Base-by-base conservation (phyloP, 2,329 filamentous ascomycete genomes). In the Phyllosticta citribraziliensis region DNA sequence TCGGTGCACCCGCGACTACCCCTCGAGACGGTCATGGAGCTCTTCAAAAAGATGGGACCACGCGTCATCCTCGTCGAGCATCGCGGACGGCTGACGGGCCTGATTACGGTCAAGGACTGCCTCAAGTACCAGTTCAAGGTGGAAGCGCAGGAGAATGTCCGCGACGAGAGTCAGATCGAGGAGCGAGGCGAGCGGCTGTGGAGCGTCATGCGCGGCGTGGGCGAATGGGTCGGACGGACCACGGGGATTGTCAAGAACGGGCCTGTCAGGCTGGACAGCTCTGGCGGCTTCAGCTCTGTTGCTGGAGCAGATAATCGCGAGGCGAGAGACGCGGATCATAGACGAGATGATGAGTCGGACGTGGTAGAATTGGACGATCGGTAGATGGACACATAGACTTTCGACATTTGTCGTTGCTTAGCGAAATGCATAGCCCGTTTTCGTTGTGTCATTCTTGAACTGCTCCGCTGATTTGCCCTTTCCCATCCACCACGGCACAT, bases 1-100 rank as follows among this genome's bases (percentile, higher is more conserved):
- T 89, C 91, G 0, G 92, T 92, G 0, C 94, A 99, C 70, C 94
- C 94, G 0, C 86, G 91, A 1, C 84, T 97, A 0, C 89, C 93
- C 0, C 84, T 99, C 0, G 94, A 99, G 75, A 99, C 94, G 0
- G 93, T 96, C 33, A 97, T 99, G 91, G 94, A 99, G 70, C 81
- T 99, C 11, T 99, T 99, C 79, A 93, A 93, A 73, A 99, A 97
- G 77, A 95, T 99, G 72, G 94, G 94, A 0, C 94, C 93, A 0
- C 84, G 94, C 1, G 91, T 97, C 5, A 93, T 99, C 56, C 81
- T 99, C 3, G 88, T 97, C 50, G 94, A 99, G 73, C 88, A 96
- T 70, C 88, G 89, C 62, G 94, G 94, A 14, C 84, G 84, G 56
- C 81, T 99, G 1, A 84, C 83, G 0, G 94, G 94, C 0, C 80